phyloP scores from a whole-genome alignment of 805 yeast species.

The Cyberlindnera bimundalis region DNA sequence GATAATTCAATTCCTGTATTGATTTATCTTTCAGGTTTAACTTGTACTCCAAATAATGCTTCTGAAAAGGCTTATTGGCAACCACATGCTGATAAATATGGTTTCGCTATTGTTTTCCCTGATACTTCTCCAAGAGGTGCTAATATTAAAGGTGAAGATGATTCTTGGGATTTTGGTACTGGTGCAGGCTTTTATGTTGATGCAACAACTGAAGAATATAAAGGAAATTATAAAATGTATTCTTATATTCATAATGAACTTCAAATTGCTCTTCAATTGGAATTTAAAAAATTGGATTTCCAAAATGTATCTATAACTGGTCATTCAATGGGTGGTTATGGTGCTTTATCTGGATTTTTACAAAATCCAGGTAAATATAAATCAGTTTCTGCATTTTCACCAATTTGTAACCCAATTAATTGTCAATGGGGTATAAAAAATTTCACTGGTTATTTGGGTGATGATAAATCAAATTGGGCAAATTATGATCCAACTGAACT shows the following conservation, averaged over 20 bases:
- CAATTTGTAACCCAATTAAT: slow-evolving; percentile 74
- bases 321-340: slow-evolving; percentile 98
- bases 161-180: slow-evolving; percentile 84
- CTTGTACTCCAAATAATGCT: slow-evolving; percentile 92
- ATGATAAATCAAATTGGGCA: slow-evolving; percentile 49
- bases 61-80: slow-evolving; percentile 90
- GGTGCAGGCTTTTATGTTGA: slow-evolving; percentile 95
- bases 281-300: slow-evolving; percentile 51
- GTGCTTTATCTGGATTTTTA: slow-evolving; percentile 72
- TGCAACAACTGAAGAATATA: slow-evolving; percentile 73
- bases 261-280: slow-evolving; percentile 38
- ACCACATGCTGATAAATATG: slow-evolving; percentile 72
- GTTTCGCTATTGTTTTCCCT: slow-evolving; percentile 88
- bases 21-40: slow-evolving; percentile 80
- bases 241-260: slow-evolving; percentile 76
- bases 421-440: slow-evolving; percentile 89
- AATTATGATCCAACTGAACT: slow-evolving; percentile 84
- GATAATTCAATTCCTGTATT: slow-evolving; percentile 61
- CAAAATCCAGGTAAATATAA: slow-evolving; percentile 68
- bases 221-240: slow-evolving; percentile 78
- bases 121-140: slow-evolving; percentile 96
- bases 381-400: slow-evolving; percentile 87
- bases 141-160: slow-evolving; percentile 72
- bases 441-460: slow-evolving; percentile 74
- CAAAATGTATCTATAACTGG: slow-evolving; percentile 77